Evolutionary conservation across 1,284 basidiomycete species (phyloP), one percentile per base, ranked within the genome.

Genomic region (Inonotus hispidus): DNA sequence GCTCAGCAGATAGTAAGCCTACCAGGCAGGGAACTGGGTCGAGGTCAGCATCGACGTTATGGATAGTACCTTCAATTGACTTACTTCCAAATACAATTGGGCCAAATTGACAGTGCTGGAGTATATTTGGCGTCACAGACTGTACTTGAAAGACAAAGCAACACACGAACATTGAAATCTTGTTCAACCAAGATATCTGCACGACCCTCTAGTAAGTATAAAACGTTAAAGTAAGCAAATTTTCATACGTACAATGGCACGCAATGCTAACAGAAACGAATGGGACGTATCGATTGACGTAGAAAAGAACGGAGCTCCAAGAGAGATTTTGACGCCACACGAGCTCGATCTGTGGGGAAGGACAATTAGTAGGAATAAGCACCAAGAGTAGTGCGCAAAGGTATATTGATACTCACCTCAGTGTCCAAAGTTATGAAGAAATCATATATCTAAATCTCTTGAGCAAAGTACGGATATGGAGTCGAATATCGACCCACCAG

Each of bases 301-400:
- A 46, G 46, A 53, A 59, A n/a, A 59, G 41, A 14, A 39, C 10
- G 8, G 37, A 32, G 58, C 67, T 50, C 52, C 3, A 32, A 13
- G 16, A 35, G 53, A 54, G 74, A 69, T 63, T 72, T 72, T 56
- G 62, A 69, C 45, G 84, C 68, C 52, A 84, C 71, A 19, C 82
- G 82, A 13, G 79, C 72, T 7, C 80, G 80, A 66, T 84, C 83
- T 67, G 84, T 82, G 38, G 83, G 82, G 35, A 85, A 76, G 25
- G 82, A 32, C 16, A 16, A 35, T 27, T 32, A 32, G 8, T 8
- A n/a, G n/a, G n/a, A 32, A 32, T 8, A 8, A 32, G 32, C 41
- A 43, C 16, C 1, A 21, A 21, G 16, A 43, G 7, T 16, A 43
- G 16, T 43, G 2, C 41, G 16, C 16, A 3, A 43, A 7, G n/a